phyloP scores from a whole-genome alignment of 441 rosid genomes.

The Pelargonium hybrid region DNA sequence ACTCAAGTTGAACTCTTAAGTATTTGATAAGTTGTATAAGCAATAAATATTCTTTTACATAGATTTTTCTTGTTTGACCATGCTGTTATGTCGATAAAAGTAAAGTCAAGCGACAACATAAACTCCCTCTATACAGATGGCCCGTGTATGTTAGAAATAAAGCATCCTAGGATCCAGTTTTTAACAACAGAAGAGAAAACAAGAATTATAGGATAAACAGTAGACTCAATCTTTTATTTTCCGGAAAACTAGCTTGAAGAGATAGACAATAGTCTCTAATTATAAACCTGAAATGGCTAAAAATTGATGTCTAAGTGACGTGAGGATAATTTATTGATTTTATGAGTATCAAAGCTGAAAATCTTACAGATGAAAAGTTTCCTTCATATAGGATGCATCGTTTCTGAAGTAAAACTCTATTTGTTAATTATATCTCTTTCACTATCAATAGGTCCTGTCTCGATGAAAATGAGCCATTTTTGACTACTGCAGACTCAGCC shows the following conservation, averaged over 20 bases:
- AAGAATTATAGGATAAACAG: not conserved
- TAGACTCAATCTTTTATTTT: no score
- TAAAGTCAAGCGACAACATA: not conserved
- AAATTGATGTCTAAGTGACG: not conserved
- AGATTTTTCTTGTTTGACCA: no score
- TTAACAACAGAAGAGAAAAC: not conserved
- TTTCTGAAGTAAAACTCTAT: conserved; percentile 7
- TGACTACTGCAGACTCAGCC: conserved; percentile 80
- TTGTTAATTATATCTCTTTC: conserved; percentile 15
- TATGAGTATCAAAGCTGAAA: not conserved
- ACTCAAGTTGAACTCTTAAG: no score
- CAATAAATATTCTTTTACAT: no score
- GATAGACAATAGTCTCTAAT: no score
- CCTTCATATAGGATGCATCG: not conserved
- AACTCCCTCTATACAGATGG: not conserved
- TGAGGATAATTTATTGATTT: not conserved
- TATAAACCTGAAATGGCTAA: no score
- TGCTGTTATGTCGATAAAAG: not conserved
- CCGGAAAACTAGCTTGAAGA: no score
- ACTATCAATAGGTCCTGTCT: conserved; percentile 66
- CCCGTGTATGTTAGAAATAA: not conserved
- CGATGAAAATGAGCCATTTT: conserved; percentile 77
- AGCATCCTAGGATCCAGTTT: not conserved
- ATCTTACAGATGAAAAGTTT: not conserved
- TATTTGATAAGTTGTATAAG: no score